Percentiles rank a stretch among this genome's conserved stretches.
These are phyloP conservation scores for Oryza australiensis DNA, from an alignment of 176 grass and related monocot genomes.

Conservation along the genomic window DNA sequence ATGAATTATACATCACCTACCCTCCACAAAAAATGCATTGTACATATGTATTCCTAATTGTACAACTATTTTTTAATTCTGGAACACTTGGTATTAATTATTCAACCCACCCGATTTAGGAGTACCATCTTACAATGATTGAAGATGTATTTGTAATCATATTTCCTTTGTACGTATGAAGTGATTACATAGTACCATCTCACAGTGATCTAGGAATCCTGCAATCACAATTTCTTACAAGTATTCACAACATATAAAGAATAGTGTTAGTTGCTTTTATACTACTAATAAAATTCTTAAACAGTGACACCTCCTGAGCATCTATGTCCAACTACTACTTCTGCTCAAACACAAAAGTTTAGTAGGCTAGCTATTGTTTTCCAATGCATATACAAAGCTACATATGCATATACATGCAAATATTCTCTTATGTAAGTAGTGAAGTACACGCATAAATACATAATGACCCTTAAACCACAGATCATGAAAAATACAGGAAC, in stretches of 20 bases:
- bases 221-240: neutral
- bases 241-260: neutral
- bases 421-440: neutral
- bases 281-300: neutral
- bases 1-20: neutral
- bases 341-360: neutral
- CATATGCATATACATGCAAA: neutral
- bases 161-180: neutral
- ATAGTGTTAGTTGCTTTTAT: neutral
- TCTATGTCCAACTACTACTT: neutral
- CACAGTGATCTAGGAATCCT: neutral
- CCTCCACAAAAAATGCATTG: neutral
- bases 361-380: neutral
- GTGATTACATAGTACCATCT: neutral
- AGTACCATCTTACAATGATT: constrained; percentile 3
- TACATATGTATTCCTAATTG: neutral
- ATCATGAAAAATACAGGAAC: neutral
- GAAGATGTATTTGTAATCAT: constrained; percentile 7
- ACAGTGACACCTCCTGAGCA: neutral
- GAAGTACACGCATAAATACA: neutral
- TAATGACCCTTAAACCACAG: neutral
- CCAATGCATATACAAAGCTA: constrained; percentile 1
- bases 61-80: neutral
- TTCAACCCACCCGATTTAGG: neutral
- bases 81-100: neutral